phyloP scores from a whole-genome alignment of 768 basidiomycete species.

The Boletellus ananas region DNA sequence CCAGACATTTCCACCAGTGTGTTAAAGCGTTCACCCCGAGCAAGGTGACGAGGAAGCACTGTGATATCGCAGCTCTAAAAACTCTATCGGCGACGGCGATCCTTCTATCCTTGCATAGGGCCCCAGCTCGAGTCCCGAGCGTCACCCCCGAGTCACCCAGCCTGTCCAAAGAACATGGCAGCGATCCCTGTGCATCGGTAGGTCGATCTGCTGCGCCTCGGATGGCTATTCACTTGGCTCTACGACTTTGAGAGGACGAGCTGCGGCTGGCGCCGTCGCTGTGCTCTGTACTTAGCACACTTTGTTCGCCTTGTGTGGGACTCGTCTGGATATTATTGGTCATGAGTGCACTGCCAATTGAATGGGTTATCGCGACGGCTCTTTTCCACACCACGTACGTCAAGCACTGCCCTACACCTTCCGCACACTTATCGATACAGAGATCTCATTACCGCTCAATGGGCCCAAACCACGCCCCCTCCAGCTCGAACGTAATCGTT shows the following conservation, averaged over 20 bases:
- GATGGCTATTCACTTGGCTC: background rate
- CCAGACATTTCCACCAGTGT: no score
- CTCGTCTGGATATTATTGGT: background rate
- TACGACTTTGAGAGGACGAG: constrained; percentile 1
- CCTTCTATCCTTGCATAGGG: no score
- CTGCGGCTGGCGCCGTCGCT: background rate
- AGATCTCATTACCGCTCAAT: constrained; percentile 11
- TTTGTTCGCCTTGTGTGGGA: background rate
- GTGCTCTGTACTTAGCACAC: no score
- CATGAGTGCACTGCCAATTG: constrained; percentile 1
- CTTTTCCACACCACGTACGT: constrained; percentile 5
- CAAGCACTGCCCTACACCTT: constrained; percentile 10
- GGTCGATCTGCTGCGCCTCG: no score
- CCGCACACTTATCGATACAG: constrained; percentile 10
- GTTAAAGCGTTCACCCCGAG: no score
- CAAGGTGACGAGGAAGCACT: no score
- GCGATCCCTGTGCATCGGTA: background rate
- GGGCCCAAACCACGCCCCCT: constrained; percentile 10
- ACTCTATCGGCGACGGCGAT: no score
- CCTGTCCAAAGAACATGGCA: background rate
- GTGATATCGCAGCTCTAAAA: no score
- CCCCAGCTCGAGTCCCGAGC: no score
- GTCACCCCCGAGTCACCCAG: no score
- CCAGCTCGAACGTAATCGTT: constrained; percentile 11
- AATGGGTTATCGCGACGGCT: constrained; percentile 5